phyloP scores from a whole-genome alignment of 768 basidiomycete species.

The Megacollybia marginata region DNA sequence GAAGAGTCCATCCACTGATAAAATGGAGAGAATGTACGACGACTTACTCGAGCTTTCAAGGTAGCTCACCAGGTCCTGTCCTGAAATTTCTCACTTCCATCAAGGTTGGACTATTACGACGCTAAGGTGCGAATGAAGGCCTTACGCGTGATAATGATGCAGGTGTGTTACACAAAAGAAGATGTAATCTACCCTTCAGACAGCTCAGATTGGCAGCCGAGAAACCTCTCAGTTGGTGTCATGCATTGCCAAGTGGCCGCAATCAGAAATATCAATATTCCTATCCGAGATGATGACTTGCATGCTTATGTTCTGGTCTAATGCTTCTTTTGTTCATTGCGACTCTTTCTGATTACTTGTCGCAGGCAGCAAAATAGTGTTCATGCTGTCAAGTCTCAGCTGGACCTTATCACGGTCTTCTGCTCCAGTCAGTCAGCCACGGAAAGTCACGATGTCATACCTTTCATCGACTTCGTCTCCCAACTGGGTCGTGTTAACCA shows the following conservation, averaged over 20 bases:
- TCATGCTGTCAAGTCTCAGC: conserved; percentile 1
- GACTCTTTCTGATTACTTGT: neutral
- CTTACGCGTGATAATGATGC: conserved; percentile 8
- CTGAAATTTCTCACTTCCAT: neutral
- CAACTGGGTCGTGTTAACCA: conserved; percentile 4
- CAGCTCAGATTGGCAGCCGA: conserved; percentile 4
- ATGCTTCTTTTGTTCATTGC: neutral
- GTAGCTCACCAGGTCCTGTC: neutral
- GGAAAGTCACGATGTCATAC: conserved; percentile 5
- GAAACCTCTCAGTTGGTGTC: conserved; percentile 5
- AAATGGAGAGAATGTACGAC: conserved; percentile 8
- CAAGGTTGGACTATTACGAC: conserved; percentile 8
- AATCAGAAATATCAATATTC: conserved; percentile 7
- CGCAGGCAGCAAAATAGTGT: neutral
- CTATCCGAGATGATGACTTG: conserved; percentile 8
- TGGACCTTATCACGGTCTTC: conserved; percentile 5
- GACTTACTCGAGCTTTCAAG: conserved; percentile 10
- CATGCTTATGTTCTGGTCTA: conserved; percentile 5
- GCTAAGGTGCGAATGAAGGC: conserved; percentile 8
- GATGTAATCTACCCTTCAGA: no score
- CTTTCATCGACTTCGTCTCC: conserved; percentile 6
- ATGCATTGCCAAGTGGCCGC: conserved; percentile 8
- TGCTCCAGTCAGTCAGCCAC: conserved; percentile 5
- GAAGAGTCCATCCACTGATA: no score
- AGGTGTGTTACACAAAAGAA: neutral